These are phyloP conservation scores for Tylopilus sp. DNA, from an alignment of 1,284 basidiomycete species.

Conservation along the genomic window DNA sequence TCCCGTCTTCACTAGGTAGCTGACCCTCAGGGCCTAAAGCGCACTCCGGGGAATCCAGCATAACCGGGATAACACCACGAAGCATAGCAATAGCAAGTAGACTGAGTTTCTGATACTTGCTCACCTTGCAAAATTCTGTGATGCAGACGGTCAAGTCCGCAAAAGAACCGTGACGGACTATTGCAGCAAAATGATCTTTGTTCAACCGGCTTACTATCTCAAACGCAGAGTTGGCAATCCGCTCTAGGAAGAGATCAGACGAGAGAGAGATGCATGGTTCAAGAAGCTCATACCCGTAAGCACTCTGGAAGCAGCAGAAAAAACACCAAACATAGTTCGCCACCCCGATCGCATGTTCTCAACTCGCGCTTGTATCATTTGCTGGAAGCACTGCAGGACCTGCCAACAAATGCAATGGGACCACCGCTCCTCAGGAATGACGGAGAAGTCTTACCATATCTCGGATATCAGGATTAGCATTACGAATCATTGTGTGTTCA, in stretches of 20 bases:
- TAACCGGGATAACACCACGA: slow-evolving; percentile 85
- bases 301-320: slow-evolving; percentile 94
- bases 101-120: slow-evolving; percentile 98
- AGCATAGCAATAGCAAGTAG: slow-evolving; percentile 97
- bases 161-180: slow-evolving; percentile 92
- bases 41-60: slow-evolving; percentile 85
- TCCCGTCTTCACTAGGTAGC: slow-evolving; percentile 41
- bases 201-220: slow-evolving; percentile 94
- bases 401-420: slow-evolving; percentile 30
- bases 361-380: slow-evolving; percentile 96
- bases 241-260: slow-evolving; percentile 50
- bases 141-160: slow-evolving; percentile 96
- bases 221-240: slow-evolving; percentile 91
- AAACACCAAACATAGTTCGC: slow-evolving; percentile 99
- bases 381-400: slow-evolving; percentile 96
- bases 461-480: slow-evolving; percentile 90
- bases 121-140: slow-evolving; percentile 98
- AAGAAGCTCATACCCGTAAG: slow-evolving; percentile 60
- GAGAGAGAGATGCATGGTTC: neutral
- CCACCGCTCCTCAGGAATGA: slow-evolving; percentile 2
- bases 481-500: slow-evolving; percentile 97
- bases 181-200: slow-evolving; percentile 85
- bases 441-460: slow-evolving; percentile 75
- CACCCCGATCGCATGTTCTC: slow-evolving; percentile 97
- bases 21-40: slow-evolving; percentile 47